phyloP scores from a whole-genome alignment of 2,329 filamentous ascomycete species.

The Colletotrichum shisoi region DNA sequence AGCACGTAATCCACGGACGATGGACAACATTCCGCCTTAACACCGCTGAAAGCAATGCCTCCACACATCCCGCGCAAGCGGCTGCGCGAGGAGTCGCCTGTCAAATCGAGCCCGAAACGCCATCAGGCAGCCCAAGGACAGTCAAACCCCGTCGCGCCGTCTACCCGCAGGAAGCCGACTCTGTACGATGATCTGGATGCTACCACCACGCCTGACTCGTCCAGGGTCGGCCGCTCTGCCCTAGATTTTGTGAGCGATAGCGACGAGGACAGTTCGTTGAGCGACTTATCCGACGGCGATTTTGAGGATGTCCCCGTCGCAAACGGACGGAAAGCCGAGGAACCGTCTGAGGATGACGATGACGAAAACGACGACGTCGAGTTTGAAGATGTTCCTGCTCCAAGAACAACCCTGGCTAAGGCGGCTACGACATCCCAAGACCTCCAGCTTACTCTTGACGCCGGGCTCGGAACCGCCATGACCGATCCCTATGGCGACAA shows the following conservation, averaged over 20 bases:
- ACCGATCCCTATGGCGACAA: conserved; percentile 70
- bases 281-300: conserved; percentile 64
- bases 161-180: conserved; percentile 61
- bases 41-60: conserved; percentile 62
- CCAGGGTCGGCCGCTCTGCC: conserved; percentile 53
- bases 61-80: conserved; percentile 74
- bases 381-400: conserved; percentile 65
- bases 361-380: conserved; percentile 70
- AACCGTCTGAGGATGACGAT: conserved; percentile 57
- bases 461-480: conserved; percentile 66
- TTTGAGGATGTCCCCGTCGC: conserved; percentile 58
- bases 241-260: conserved; percentile 56
- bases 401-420: conserved; percentile 50
- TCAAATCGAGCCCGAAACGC: conserved; percentile 41
- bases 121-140: conserved; percentile 33
- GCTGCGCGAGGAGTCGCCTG: conserved; percentile 53
- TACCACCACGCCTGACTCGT: conserved; percentile 54
- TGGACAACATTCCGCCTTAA: background rate
- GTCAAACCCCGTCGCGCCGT: conserved; percentile 8
- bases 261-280: conserved; percentile 59
- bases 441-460: conserved; percentile 75
- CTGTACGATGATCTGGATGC: conserved; percentile 70
- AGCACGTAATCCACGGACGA: conserved; percentile 18
- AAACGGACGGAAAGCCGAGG: conserved; percentile 53
- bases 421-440: conserved; percentile 67